phyloP scores from a whole-genome alignment of 1,284 basidiomycete genomes.

The Pseudozyma sp. region DNA sequence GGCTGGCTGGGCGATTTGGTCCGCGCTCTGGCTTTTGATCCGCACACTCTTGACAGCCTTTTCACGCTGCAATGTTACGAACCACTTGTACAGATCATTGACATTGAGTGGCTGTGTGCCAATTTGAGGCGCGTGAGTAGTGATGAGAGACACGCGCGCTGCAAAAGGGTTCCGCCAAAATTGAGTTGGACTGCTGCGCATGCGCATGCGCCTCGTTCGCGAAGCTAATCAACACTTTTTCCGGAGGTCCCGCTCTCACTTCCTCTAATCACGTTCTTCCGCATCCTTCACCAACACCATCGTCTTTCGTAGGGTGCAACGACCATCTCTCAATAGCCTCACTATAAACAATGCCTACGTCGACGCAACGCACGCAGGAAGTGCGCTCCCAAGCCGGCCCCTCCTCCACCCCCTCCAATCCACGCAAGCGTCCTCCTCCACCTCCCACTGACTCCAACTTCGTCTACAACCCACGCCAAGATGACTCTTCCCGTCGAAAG shows the following conservation, averaged over 20 bases:
- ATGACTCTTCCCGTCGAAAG: constrained; percentile 42
- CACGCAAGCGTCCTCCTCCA: constrained; percentile 22
- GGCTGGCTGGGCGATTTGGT: neutral
- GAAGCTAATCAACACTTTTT: constrained; percentile 14
- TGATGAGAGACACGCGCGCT: neutral
- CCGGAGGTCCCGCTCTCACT: no score
- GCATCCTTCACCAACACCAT: neutral
- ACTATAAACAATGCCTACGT: constrained; percentile 1
- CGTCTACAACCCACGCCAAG: constrained; percentile 54
- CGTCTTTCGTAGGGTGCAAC: no score
- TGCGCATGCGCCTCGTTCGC: neutral
- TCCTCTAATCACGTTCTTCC: neutral
- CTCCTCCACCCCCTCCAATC: constrained; percentile 11
- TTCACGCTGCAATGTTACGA: constrained; percentile 20
- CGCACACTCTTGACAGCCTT: neutral
- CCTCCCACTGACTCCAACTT: constrained; percentile 14
- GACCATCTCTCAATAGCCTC: no score
- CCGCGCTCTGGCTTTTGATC: neutral
- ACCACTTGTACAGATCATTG: constrained; percentile 26
- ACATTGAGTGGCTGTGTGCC: neutral
- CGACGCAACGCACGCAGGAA: constrained; percentile 11
- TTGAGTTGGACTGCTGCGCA: neutral
- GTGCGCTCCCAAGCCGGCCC: constrained; percentile 23
- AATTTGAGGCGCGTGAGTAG: neutral
- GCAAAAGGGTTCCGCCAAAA: neutral